Percentiles rank a stretch among this genome's conserved stretches.
These are phyloP conservation scores for Casuarina equisetifolia DNA, from an alignment of 306 rosid genomes.

Conservation along the genomic window DNA sequence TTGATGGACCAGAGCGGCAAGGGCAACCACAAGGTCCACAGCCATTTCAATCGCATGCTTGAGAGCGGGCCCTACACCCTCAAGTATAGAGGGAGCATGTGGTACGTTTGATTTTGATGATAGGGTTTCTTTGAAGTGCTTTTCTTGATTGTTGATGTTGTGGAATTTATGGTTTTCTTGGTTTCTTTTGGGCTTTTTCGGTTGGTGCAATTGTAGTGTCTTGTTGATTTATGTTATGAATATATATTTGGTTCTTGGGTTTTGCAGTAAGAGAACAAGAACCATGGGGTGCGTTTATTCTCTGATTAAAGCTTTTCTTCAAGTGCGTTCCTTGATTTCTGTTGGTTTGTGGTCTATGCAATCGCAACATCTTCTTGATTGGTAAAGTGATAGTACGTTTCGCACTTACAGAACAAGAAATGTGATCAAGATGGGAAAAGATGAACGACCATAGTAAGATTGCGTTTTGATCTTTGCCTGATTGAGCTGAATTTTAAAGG, in stretches of 20 bases:
- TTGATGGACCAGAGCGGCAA: slow-evolving; percentile 59
- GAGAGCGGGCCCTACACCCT: slow-evolving; percentile 65
- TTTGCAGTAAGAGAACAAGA: background rate
- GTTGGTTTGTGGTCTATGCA: background rate
- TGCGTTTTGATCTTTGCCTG: background rate
- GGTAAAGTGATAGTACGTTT: background rate
- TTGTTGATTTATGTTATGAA: background rate
- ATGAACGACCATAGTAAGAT: background rate
- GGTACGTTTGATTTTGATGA: slow-evolving; percentile 32
- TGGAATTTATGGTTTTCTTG: background rate
- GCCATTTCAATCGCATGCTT: slow-evolving; percentile 56
- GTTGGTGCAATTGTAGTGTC: background rate
- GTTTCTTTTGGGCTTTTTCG: background rate
- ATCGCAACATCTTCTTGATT: background rate
- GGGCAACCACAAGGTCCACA: slow-evolving; percentile 60
- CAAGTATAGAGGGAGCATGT: slow-evolving; percentile 69
- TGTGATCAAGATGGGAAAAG: background rate
- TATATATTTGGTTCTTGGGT: background rate
- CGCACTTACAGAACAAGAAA: background rate
- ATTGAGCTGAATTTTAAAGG: background rate
- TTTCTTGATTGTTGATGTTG: background rate
- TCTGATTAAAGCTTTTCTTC: too few species aligned
- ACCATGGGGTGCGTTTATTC: too few species aligned
- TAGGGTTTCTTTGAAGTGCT: background rate
- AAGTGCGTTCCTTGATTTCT: background rate